These are phyloP conservation scores for Eragrostis curvula DNA, from an alignment of 176 grass and related monocot genomes.

Conservation along the genomic window DNA sequence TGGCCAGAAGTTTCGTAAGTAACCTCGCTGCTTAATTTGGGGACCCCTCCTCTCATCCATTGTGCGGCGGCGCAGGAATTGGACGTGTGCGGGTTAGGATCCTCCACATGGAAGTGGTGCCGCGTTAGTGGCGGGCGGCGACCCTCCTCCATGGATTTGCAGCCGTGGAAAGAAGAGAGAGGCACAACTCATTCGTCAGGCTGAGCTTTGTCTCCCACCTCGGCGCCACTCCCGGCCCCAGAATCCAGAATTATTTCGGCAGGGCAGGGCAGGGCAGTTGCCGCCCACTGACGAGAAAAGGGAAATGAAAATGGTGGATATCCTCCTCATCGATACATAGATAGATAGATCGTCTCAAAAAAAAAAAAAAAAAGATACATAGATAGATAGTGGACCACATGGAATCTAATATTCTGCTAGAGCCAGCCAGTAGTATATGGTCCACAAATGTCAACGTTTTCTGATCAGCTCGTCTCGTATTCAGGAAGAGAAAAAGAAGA, in stretches of 20 bases:
- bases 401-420: not conserved
- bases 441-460: not conserved
- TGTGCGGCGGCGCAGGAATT: not conserved
- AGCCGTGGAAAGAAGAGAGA: not conserved
- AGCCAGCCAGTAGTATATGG: not conserved
- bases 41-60: not conserved
- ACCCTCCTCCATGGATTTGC: not conserved
- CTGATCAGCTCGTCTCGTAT: not conserved
- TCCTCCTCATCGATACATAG: not conserved
- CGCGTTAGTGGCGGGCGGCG: not conserved
- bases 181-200: not conserved
- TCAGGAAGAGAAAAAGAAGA: too few relatives aligned
- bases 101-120: conserved; percentile 31
- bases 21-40: not conserved
- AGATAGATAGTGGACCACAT: not conserved
- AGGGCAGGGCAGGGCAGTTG: too few relatives aligned
- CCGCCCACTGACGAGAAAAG: not conserved
- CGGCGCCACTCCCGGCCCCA: conserved; percentile 1
- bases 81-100: not conserved
- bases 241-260: conserved; percentile 39
- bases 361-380: too few relatives aligned
- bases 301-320: too few relatives aligned
- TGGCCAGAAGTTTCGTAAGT: not conserved
- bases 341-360: too few relatives aligned
- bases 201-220: conserved; percentile 19